Evolutionary conservation across 345 rosid genomes (phyloP).

Genomic region (Lepidium didymum): DNA sequence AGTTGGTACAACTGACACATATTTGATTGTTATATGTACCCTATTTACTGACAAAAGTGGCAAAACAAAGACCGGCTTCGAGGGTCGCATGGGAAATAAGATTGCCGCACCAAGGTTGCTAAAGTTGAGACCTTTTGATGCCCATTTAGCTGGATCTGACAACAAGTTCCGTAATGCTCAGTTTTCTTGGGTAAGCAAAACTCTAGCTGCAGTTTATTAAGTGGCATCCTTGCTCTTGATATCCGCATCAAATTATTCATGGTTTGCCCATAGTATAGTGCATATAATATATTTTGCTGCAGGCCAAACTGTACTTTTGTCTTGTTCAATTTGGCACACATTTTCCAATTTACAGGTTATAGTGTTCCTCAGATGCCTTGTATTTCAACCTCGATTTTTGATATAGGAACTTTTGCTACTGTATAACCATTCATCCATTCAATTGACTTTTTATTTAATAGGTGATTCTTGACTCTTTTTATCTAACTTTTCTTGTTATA

Average conservation of each 20-base stretch:
- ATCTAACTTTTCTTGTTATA: background rate
- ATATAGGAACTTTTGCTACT: background rate
- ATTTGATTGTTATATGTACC: slow-evolving; percentile 81
- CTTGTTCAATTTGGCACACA: background rate
- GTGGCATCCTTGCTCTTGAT: background rate
- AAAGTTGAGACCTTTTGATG: slow-evolving; percentile 78
- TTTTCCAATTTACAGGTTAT: background rate
- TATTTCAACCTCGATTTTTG: background rate
- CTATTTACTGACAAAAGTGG: slow-evolving; percentile 86
- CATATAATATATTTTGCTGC: background rate
- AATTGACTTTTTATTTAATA: background rate
- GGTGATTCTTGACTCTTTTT: background rate
- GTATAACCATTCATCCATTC: background rate
- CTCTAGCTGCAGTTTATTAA: background rate
- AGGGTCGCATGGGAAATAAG: slow-evolving; percentile 95
- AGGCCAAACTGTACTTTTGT: background rate
- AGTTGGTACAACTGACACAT: slow-evolving; percentile 91
- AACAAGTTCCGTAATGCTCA: slow-evolving; percentile 88
- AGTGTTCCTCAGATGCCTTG: background rate
- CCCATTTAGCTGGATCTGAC: slow-evolving; percentile 81
- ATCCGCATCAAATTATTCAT: background rate
- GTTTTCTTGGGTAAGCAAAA: slow-evolving; percentile 83
- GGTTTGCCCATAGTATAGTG: background rate
- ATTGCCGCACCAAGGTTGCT: slow-evolving; percentile 95
- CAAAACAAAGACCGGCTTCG: slow-evolving; percentile 81